Conservation (phyloP, 176 grass and related monocot genomes). For the Neostapfia colusana region DNA sequence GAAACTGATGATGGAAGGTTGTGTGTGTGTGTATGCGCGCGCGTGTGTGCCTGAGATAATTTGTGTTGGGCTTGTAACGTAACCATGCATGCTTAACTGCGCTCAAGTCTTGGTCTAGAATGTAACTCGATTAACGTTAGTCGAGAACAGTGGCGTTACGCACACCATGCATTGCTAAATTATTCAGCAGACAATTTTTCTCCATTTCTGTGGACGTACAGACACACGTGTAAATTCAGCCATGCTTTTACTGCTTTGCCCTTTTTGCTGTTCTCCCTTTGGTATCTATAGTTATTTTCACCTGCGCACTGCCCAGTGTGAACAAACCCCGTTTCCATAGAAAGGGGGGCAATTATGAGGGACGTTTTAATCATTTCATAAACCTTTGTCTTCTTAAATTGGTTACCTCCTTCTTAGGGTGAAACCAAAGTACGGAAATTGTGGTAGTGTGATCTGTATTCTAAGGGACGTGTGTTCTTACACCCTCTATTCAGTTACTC, state of each 20-base stretch:
- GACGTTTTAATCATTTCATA: background rate
- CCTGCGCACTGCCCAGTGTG: background rate
- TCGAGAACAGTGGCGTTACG: background rate
- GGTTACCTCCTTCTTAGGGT: too few species aligned
- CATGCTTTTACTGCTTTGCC: slow-evolving; percentile 11
- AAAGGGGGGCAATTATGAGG: background rate
- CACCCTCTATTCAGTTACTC: too few species aligned
- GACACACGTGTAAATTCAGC: background rate
- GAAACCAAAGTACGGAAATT: too few species aligned
- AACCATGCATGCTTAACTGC: background rate
- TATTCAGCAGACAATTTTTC: background rate
- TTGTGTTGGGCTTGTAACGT: slow-evolving; percentile 3
- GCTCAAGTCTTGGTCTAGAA: background rate
- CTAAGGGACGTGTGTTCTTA: too few species aligned
- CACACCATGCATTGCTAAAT: background rate
- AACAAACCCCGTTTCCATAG: background rate
- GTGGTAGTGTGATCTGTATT: too few species aligned
- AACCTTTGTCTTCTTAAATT: background rate
- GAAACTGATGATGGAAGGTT: slow-evolving; percentile 13
- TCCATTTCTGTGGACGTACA: background rate
- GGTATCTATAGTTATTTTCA: slow-evolving; percentile 5
- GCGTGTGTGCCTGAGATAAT: slow-evolving; percentile 6
- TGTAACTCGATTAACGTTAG: background rate
- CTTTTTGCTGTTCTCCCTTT: background rate
- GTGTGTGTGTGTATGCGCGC: slow-evolving; percentile 5